A percentile compares a stretch with the other conserved stretches of the same genome.
Conservation (phyloP, 2,329 filamentous ascomycete species). For the Penicillium sp. region DNA sequence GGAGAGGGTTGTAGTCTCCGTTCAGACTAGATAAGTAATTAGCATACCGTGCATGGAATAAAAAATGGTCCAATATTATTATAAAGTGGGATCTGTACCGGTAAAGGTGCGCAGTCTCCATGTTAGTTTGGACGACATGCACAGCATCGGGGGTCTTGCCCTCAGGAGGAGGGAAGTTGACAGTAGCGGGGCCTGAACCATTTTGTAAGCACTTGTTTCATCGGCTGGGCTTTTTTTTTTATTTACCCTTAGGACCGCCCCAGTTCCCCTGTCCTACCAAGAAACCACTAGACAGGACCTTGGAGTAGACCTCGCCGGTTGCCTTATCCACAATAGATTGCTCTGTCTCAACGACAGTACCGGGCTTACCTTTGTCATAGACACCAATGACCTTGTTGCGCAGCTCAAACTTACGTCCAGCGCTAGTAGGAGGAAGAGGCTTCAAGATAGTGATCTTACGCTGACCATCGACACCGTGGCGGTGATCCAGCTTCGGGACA, state of each 20-base stretch:
- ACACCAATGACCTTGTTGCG: constrained; percentile 78
- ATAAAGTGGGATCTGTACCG: constrained; percentile 41
- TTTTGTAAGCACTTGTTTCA: background rate
- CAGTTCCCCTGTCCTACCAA: constrained; percentile 79
- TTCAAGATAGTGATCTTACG: constrained; percentile 76
- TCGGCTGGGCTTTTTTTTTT: background rate
- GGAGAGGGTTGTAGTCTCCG: constrained; percentile 92
- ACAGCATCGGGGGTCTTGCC: constrained; percentile 70
- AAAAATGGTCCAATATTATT: background rate
- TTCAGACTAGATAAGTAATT: constrained; percentile 61
- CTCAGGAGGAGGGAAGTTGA: constrained; percentile 75
- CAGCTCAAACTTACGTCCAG: constrained; percentile 72
- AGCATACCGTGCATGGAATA: background rate
- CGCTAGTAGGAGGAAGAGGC: constrained; percentile 70
- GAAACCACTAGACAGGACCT: constrained; percentile 70
- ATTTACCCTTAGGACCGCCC: constrained; percentile 81
- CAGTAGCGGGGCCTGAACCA: constrained; percentile 61
- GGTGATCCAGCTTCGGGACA: constrained; percentile 73
- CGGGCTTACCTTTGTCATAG: constrained; percentile 85
- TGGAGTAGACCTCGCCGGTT: constrained; percentile 69
- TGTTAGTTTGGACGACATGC: constrained; percentile 68
- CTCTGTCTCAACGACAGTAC: constrained; percentile 79
- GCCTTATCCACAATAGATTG: constrained; percentile 71
- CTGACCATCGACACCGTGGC: constrained; percentile 79
- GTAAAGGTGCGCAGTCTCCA: constrained; percentile 74